Base-by-base conservation (phyloP, 2,329 filamentous ascomycete species). In the Penicillium sp. region DNA sequence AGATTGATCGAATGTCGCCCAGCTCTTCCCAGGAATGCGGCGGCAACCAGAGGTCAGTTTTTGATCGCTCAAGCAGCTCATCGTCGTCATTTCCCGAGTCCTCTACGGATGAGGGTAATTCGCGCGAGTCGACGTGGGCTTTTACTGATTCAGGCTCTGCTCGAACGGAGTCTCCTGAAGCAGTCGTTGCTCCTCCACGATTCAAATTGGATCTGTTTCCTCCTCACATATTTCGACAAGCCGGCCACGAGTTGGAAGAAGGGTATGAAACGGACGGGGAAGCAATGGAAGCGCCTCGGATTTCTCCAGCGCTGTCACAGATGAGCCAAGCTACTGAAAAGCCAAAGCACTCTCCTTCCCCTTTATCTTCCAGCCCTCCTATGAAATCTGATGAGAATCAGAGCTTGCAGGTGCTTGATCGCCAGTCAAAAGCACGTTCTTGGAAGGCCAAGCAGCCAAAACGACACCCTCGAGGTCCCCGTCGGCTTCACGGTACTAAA, bases 1-100 rank as follows among this genome's bases (percentile, higher is more conserved):
- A 78, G 59, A 79, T 81, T 37, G 69, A 73, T 31, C 68, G 67
- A 24, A 67, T 74, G 48, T 79, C 79, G 3, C 78, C 78, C 5
- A 74, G 70, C 47, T 75, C 76, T 6, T 76, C 75, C 1, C 72
- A 78, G 46, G 74, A 77, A 39, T 68, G 63, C 2, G 54, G 69
- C 24, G 69, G 69, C 37, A 70, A 72, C 42, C 71, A 75, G 46
- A 71, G 69, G 61, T 81, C 78, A 3, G 76, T 81, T 8, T 81
- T 81, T 62, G 78, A 81, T 55, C 69, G 75, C 22, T 76, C 74
- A 14, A 79, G 76, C 57, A 79, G 78, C 61, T 76, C 75, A 3
- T 79, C 77, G 0, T 78, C 76, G 1, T 80, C 76, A 0, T 68
- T 71, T 1, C 74, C 74, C 3, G 71, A 73, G n/a, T 76, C 75